Base-by-base conservation (phyloP, 2,329 filamentous ascomycete genomes). In the Calonectria hongkongensis region DNA sequence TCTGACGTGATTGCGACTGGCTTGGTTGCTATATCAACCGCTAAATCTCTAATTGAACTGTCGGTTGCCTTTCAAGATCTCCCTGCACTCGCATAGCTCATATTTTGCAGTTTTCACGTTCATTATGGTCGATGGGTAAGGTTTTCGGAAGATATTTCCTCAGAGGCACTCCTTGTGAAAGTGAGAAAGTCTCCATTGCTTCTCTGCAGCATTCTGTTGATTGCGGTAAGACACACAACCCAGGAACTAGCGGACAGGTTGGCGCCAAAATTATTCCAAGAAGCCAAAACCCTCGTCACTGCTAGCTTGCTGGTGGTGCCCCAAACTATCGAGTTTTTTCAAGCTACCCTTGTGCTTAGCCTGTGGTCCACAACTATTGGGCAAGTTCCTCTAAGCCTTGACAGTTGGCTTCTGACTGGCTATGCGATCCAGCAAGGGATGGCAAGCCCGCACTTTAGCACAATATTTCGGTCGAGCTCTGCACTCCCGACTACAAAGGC, bases 101-200 rank as follows among this genome's bases (percentile, higher is more conserved):
- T 45, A 9, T 2, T 2, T 4, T 2, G 3, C 16, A 81, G 80
- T 15, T 81, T 81, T 18, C 79, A 75, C 10, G 4, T 73, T 18
- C 79, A 81, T 2, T 81, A 81, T 30, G 75, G 79, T 3, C 74
- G 80, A 66, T 81, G 80, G 80, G 76, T 81, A 6, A 76, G 66
- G 25, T 79, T 82, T 9, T 45, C 78, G 4, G 76, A 80, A 27
- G 43, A 76, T 0, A 10, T 70, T 0, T 18, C 78, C 8, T 72
- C 50, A 2, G 50, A 51, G 2, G 27, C 13, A 9, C 48, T 51
- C 13, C 27, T 51, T 15, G 13, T 51, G 2, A 25, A 51, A 51
- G 48, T 51, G 5, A 25, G 48, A 12, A 51, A 51, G 27, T 51
- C 48, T 3, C 48, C 48, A 16, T 51, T 51, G 27, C 48, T 51